Evolutionary conservation across 164 flowering plant species (phyloP), one percentile per base, ranked within the genome.

Genomic region (Nelumbo lutea): DNA sequence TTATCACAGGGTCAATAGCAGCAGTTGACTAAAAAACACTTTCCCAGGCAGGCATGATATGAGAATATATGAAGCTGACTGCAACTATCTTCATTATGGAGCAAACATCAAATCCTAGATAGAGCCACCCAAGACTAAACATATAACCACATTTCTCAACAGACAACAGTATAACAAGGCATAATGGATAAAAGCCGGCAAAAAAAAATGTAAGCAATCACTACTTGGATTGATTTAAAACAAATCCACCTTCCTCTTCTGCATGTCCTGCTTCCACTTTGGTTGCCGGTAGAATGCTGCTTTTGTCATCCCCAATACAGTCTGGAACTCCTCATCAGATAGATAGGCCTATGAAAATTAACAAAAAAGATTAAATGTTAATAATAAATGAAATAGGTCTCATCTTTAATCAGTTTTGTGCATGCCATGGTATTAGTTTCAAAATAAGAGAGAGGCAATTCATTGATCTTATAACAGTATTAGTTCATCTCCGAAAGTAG

Each of bases 221-320:
- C 47, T 45, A 61, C 46, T 52, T 67, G 13, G 9, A 58, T 52
- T 55, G 64, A 15, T 67, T 39, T 83, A 95, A 72, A 95, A 95
- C 65, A 95, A 84, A 77, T 89, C 97, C 14, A 83, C 79, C 78
- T 89, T 95, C 88, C 62, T 90, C 83, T 95, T 95, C 77, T 68
- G 87, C 89, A 95, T 76, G 84, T 92, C 97, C 76, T 90, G 98
- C 90, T 95, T 95, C 99, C 99, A 95, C 69, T 79, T 92, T 0
- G 99, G 98, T 70, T 90, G 71, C 64, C 79, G 79, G 65, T 86
- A 82, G 76, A 95, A 95, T 68, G 87, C 89, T 68, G 89, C 98
- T 81, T 90, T 92, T 0, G 83, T 59, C 85, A 86, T 80, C 61
- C 96, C 91, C 47, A 95, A 72, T 13, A 92, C 78, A 11, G 79